Conservation (phyloP, 495 filamentous ascomycete genomes). For the Xylaria acuta region DNA sequence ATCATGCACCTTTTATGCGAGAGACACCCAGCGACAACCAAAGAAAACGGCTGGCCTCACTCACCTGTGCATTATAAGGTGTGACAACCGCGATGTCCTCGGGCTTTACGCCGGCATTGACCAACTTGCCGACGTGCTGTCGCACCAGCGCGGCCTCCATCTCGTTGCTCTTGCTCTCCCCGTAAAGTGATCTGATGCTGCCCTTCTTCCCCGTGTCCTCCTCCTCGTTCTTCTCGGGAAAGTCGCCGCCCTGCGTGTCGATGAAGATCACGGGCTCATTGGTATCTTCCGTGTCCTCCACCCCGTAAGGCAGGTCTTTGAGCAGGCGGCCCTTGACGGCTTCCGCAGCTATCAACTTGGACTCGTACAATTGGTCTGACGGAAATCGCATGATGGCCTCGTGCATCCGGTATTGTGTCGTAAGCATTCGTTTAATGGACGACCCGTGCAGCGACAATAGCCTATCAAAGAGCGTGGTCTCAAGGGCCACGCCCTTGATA, state of each 20-base stretch:
- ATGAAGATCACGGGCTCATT: constrained; percentile 87
- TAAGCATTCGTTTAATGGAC: constrained; percentile 89
- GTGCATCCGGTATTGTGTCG: constrained; percentile 99
- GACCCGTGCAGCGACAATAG: constrained; percentile 82
- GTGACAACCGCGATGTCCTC: constrained; percentile 93
- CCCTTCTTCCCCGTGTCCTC: constrained; percentile 43
- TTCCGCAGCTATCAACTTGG: constrained; percentile 77
- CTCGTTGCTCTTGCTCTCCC: constrained; percentile 93
- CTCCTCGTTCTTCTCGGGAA: constrained; percentile 58
- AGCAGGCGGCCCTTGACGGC: constrained; percentile 76
- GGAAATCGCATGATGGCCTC: constrained; percentile 94
- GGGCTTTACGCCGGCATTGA: constrained; percentile 77
- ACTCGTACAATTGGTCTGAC: constrained; percentile 85
- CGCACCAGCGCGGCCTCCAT: constrained; percentile 85
- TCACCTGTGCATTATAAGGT: constrained; percentile 92
- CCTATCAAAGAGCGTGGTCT: constrained; percentile 90
- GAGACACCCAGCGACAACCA: not conserved
- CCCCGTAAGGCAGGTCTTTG: constrained; percentile 76
- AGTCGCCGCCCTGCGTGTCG: constrained; percentile 95
- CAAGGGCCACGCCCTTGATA: constrained; percentile 65
- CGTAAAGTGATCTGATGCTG: constrained; percentile 57
- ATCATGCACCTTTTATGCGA: not conserved
- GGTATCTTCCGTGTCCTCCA: constrained; percentile 86
- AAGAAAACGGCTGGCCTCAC: constrained; percentile 22
- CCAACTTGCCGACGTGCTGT: constrained; percentile 73